Base-by-base conservation (phyloP, 1,284 basidiomycete species). In the Athelia psychrophila region DNA sequence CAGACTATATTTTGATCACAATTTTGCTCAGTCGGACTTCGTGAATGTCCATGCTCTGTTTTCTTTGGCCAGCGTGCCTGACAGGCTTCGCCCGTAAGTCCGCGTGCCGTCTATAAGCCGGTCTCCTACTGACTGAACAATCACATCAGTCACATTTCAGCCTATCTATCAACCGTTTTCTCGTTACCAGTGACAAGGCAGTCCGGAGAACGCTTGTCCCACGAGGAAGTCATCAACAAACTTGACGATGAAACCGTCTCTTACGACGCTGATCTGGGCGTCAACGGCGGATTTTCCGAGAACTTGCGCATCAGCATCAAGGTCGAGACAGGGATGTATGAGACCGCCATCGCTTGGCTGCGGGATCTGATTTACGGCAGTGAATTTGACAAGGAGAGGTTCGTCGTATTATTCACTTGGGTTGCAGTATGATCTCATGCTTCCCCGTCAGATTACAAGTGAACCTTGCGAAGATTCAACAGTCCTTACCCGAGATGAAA, bases 401-500 rank as follows among this genome's bases (percentile, higher is more conserved):
- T 51, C 42, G 32, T 18, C 24, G 19, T 8, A 44, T 48, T 36
- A 13, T 13, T 6, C 27, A 13, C n/a, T n/a, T n/a, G n/a, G n/a
- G n/a, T n/a, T n/a, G n/a, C n/a, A 50, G 19, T 40, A 9, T 22
- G 22, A 16, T 15, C 12, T 44, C 20, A 44, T 10, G 15, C 20
- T n/a, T n/a, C n/a, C 20, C 42, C 20, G 42, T 48, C 24, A 94
- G 94, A 49, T 74, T 99, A 32, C 84, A 88, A 61, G 86, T 99
- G 40, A 87, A 86, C 40, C 77, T 93, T 38, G 92, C 94, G 22
- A 98, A 98, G 72, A 83, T 94, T 48, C 83, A 91, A 40, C 96
- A 98, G 68, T 87, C 87, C 23, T 76, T 99, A n/a, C 97, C 97
- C 0, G 88, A 95, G 63, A 78, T 93, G 64, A 99, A 98, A 77